Conservation (phyloP, 2,329 filamentous ascomycete species). For the Rutstroemia sp. region DNA sequence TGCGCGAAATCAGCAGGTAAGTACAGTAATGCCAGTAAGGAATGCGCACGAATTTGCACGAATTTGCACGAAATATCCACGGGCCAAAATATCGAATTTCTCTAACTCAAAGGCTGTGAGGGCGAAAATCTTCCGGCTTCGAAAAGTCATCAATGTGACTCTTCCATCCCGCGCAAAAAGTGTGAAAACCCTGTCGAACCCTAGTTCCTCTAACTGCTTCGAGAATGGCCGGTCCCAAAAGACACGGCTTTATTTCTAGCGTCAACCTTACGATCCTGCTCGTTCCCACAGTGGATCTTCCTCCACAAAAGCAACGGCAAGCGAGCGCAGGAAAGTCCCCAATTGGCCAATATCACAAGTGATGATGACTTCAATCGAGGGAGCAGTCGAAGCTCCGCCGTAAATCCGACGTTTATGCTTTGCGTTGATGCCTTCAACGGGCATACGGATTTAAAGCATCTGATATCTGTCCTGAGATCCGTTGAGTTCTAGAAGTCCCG, state of each 20-base stretch:
- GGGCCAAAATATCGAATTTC: not conserved
- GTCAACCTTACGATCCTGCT: not conserved
- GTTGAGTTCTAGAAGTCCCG: not conserved
- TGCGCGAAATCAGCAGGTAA: too few relatives aligned
- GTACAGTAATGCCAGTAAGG: too few relatives aligned
- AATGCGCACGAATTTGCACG: too few relatives aligned
- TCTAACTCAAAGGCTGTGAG: not conserved
- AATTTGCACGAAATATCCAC: too few relatives aligned
- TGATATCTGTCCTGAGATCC: not conserved
- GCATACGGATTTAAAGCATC: too few relatives aligned
- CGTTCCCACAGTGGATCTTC: not conserved
- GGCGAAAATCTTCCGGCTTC: slow-evolving; percentile 10
- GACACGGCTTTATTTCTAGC: slow-evolving; percentile 6
- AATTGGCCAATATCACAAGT: too few relatives aligned
- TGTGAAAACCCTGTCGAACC: not conserved
- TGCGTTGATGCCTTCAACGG: too few relatives aligned
- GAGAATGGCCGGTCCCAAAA: not conserved
- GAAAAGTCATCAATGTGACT: slow-evolving; percentile 1
- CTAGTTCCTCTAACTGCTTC: not conserved
- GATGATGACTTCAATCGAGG: too few relatives aligned
- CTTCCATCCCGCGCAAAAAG: not conserved
- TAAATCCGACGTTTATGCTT: too few relatives aligned
- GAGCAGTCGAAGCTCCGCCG: too few relatives aligned
- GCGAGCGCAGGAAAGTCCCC: too few relatives aligned
- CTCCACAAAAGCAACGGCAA: too few relatives aligned